Percentiles rank a stretch among this genome's conserved stretches.
Conservation (phyloP, 805 yeast species). For the Monosporozyma aerobia region DNA sequence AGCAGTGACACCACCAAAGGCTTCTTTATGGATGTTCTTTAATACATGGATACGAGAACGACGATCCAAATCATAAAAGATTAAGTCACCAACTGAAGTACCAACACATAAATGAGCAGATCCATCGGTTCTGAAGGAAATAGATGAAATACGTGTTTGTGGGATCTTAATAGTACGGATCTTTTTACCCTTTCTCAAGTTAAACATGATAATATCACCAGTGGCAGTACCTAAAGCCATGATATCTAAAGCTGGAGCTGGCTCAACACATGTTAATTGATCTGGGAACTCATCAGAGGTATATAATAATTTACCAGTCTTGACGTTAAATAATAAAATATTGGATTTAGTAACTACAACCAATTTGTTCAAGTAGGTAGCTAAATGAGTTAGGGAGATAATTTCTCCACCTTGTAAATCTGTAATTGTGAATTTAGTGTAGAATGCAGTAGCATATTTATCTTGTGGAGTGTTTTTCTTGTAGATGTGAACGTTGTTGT, state of each 20-base stretch:
- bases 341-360: conserved; percentile 67
- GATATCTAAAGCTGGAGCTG: conserved; percentile 81
- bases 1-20: conserved; percentile 67
- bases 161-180: conserved; percentile 42
- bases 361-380: conserved; percentile 86
- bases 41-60: conserved; percentile 68
- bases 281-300: conserved; percentile 45
- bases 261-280: conserved; percentile 60
- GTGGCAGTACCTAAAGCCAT: conserved; percentile 65
- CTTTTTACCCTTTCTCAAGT: conserved; percentile 54
- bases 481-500: conserved; percentile 44
- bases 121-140: conserved; percentile 90
- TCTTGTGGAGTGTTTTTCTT: conserved; percentile 33
- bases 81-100: conserved; percentile 68
- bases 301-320: conserved; percentile 65
- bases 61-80: conserved; percentile 72
- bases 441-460: conserved; percentile 49
- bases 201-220: conserved; percentile 59
- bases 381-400: conserved; percentile 55
- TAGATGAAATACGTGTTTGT: conserved; percentile 38
- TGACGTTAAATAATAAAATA: conserved; percentile 58
- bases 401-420: conserved; percentile 58
- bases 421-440: conserved; percentile 53
- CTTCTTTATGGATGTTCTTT: conserved; percentile 61
- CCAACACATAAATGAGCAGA: conserved; percentile 75